Base-by-base conservation (phyloP, 2,329 filamentous ascomycete genomes). In the Sarocladiaceae sp. region DNA sequence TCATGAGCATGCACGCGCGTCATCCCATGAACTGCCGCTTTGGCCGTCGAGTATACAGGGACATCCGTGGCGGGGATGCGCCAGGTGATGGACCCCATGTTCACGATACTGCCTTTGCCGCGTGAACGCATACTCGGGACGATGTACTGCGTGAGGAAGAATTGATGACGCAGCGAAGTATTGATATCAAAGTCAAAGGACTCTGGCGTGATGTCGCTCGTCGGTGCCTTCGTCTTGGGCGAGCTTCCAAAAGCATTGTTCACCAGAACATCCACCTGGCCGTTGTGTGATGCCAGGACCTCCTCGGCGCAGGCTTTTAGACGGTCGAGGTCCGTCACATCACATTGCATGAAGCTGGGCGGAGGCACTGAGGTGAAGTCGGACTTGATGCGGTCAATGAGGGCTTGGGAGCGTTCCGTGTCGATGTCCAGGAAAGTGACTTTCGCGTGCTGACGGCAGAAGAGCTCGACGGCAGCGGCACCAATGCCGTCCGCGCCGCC, bases 111-210 rank as follows among this genome's bases (percentile, higher is more conserved):
- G 78, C 86, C 57, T 1, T 64, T 42, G 5, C 50, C 29, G 0
- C 47, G 48, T 10, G 42, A 21, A 23, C 40, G 47, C 13, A 94
- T 73, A 55, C 81, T 82, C 0, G 81, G 82, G 15, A 80, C 62
- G 0, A 78, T 75, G 1, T 85, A 84, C 63, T 94, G 82, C 12
- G 85, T 76, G 11, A 94, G 69, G 2, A 94, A 74, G 29, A 94
- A 62, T 2, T 55, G 50, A 32, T 73, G 70, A 0, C 68, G 57
- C 23, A 72, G 56, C 45, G 73, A 73, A 19, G 65, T 58, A 31
- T 64, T 64, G 29, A 77, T 51, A 48, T 68, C 66, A 5, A 49
- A 39, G 10, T 72, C 67, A 59, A 66, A 74, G 3, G 58, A 57
- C 47, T 64, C 64, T 0, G 62, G 51, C 3, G 69, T 71, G 6